These are phyloP conservation scores for Trichopus zeylanicus DNA, from an alignment of 116 monocot species.

Conservation along the genomic window DNA sequence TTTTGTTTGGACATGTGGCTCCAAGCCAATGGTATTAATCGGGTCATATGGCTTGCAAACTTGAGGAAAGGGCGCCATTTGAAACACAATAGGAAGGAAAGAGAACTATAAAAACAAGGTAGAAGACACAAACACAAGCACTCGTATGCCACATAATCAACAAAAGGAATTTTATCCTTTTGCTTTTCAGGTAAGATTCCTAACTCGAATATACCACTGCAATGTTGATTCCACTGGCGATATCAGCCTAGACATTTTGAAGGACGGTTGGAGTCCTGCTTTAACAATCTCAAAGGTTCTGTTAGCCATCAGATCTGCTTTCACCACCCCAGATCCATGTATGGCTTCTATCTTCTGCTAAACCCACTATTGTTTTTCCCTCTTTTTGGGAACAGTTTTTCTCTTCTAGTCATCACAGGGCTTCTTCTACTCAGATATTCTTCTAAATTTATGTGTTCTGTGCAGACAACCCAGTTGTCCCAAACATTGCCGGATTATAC, in stretches of 20 bases:
- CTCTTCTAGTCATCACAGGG: not conserved
- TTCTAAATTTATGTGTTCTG: constrained; percentile 6
- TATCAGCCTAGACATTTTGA: constrained; percentile 63
- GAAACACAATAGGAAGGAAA: too few species aligned
- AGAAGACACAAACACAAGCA: too few species aligned
- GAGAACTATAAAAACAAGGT: too few species aligned
- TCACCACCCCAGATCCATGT: constrained; percentile 82
- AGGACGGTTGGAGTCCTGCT: constrained; percentile 85
- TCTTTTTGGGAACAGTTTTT: not conserved
- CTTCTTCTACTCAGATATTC: not conserved
- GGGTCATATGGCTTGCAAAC: too few species aligned
- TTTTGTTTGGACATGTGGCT: too few species aligned
- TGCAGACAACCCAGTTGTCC: constrained; percentile 59
- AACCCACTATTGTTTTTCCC: not conserved
- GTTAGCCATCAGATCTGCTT: constrained; percentile 59
- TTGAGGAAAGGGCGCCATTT: too few species aligned
- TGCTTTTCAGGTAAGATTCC: constrained; percentile 60
- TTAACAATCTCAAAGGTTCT: constrained; percentile 84
- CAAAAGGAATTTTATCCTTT: too few species aligned
- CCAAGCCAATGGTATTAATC: too few species aligned
- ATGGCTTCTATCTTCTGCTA: constrained; percentile 12
- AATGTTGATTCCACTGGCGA: constrained; percentile 72
- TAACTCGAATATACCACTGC: constrained; percentile 90
- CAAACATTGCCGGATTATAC: constrained; percentile 52
- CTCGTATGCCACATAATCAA: too few species aligned